Base-by-base conservation (phyloP, 805 yeast genomes). In the Starmerella geochares region DNA sequence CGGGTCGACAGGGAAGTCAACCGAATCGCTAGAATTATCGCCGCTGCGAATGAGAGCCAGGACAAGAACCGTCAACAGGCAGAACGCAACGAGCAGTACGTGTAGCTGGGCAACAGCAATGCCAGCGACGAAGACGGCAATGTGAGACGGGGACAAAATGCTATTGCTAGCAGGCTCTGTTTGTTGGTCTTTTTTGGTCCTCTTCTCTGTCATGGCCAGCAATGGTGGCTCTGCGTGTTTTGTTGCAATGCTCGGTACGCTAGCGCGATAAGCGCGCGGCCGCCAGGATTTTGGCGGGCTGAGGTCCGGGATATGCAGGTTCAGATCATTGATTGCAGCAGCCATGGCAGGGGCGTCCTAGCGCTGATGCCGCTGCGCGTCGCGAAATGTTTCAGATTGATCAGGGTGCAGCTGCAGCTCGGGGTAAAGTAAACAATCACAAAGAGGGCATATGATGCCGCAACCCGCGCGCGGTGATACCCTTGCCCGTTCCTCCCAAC, bases 341-440 rank as follows among this genome's bases (percentile, higher is more conserved):
- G 44, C 33, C 44, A 40, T 40, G 20, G 10, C 23, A 16, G n/a
- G 33, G n/a, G 29, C 16, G 19, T 20, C 41, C 9, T 8, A 7
- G 29, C 28, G 20, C 33, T n/a, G 31, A 10, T 27, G 21, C 33
- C 31, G 31, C 23, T 25, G 11, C 16, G 20, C 33, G 44, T n/a
- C 16, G 44, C 31, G n/a, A 27, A 23, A 25, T 40, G 44, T 40
- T 27, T 40, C 44, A 40, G 44, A 40, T 27, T 10, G 33, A 20
- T 9, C n/a, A 9, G 13, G 28, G 41, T 5, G 41, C 29, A 13
- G 41, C 28, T 37, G 39, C 39, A 36, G 39, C 25, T n/a, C n/a
- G n/a, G n/a, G n/a, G n/a, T 36, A 21, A 24, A 17, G 33, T 40
- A 40, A 40, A 40, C 44, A 40, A 40, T 9, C 32, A 23, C 17